Evolutionary conservation across 495 filamentous ascomycete species (phyloP).

Genomic region (Penicillium malachiteum): DNA sequence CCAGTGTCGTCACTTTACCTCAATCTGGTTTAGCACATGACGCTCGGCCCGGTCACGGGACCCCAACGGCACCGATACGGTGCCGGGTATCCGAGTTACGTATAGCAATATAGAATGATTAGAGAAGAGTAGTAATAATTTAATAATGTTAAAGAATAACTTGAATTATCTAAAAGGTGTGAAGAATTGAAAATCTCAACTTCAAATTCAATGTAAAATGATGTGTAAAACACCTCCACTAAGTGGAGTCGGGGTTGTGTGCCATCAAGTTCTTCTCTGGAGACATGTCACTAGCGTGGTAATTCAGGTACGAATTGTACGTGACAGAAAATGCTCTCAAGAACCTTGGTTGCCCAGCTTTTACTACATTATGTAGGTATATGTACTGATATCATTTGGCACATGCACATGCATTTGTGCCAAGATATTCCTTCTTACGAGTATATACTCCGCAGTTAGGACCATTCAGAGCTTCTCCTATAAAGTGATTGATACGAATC

Average conservation of each 20-base stretch:
- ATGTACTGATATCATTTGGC: no score
- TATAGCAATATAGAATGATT: not conserved
- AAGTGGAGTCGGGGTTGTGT: not conserved
- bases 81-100: slow-evolving; percentile 10
- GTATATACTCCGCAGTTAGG: not conserved
- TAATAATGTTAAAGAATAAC: not conserved
- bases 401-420: not conserved
- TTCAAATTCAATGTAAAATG: not conserved
- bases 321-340: no score
- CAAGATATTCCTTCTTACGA: not conserved
- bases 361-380: no score
- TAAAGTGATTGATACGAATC: not conserved
- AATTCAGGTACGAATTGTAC: not conserved
- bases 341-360: no score
- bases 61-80: slow-evolving; percentile 7
- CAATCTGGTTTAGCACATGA: not conserved
- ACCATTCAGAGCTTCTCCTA: not conserved
- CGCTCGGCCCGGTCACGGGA: slow-evolving; percentile 16
- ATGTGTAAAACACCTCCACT: not conserved
- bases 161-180: no score
- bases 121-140: not conserved
- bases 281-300: not conserved
- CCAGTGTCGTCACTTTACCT: not conserved
- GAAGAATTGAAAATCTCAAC: not conserved
- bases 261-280: not conserved